Evolutionary conservation across 495 filamentous ascomycete species (phyloP), one percentile per base, ranked within the genome.

Genomic region (Oleoguttula mirabilis): DNA sequence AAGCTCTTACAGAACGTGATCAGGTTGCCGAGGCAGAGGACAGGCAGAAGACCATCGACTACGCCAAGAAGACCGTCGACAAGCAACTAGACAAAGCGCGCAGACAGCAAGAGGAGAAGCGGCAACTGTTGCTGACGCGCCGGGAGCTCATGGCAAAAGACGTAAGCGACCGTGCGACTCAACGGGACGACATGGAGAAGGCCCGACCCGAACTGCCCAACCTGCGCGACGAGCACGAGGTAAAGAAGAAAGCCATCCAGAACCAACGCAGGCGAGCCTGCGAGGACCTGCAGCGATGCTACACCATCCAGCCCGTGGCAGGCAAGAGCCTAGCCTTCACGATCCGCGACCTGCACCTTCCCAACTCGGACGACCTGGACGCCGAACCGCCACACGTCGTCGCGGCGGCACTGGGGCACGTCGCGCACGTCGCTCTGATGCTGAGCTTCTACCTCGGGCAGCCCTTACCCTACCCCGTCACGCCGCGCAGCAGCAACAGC

Each of bases 401-500:
- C 10, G 80, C 86, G 2, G 88, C 88, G 0, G 88, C 82, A 3
- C 69, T 98, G 5, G 87, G 88, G 17, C 72, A 82, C 52, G 80
- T 84, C 6, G 80, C 88, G 7, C 82, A 86, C 33, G 56, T 94
- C 10, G 70, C 81, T 5, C 69, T 84, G 51, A 57, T 82, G 20
- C 66, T 96, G 11, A 84, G 87, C 10, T 83, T 81, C 56, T 96
- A 98, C 63, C 71, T 96, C 4, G 69, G 67, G 12, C 70, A 81
- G 4, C 71, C 80, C 0, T 67, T 96, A 0, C 87, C 85, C 1
- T 98, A 98, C 54, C 80, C 87, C 0, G 64, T 94, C 45, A 66
- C 66, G 4, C 70, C 80, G 1, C 71, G 76, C 36, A 77, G 76
- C 2, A 93, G 85, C 4, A 75, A 71, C 12, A 82, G 80, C 16